A percentile compares a stretch with the other conserved stretches of the same genome.
Evolutionary conservation across 2,329 filamentous ascomycete genomes (phyloP).

Genomic region (Talaromyces marneffei): DNA sequence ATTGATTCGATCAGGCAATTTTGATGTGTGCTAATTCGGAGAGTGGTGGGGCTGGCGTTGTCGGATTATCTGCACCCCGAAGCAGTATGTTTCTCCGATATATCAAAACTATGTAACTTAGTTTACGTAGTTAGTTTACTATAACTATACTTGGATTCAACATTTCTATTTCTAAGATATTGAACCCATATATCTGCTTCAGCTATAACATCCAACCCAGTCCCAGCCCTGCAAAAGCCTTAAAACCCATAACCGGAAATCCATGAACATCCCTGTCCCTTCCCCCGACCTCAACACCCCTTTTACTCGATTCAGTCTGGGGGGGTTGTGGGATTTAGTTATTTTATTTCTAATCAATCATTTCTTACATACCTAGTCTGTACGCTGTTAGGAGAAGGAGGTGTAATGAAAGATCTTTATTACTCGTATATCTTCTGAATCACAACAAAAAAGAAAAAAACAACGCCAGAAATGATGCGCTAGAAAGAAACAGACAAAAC

Average conservation of each 20-base stretch:
- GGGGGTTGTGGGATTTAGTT: conserved; percentile 4
- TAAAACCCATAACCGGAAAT: too few species aligned
- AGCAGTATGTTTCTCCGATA: conserved; percentile 10
- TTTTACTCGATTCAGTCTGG: conserved; percentile 33
- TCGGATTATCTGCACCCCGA: neutral
- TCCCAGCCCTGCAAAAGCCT: too few species aligned
- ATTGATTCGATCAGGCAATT: conserved; percentile 7
- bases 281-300: conserved; percentile 48
- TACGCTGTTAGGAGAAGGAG: too few species aligned
- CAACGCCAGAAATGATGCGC: neutral
- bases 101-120: too few species aligned
- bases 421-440: neutral
- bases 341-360: conserved; percentile 4
- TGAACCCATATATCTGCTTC: too few species aligned
- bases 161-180: too few species aligned
- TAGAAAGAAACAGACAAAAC: neutral
- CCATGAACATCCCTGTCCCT: too few species aligned
- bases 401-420: neutral
- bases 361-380: neutral
- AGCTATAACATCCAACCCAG: too few species aligned
- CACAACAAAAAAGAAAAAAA: neutral
- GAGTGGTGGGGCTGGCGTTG: conserved; percentile 9
- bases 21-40: conserved; percentile 12
- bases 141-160: too few species aligned
- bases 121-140: too few species aligned